These are phyloP conservation scores for Annulohypoxylon moriforme DNA, from an alignment of 495 filamentous ascomycete genomes.

Conservation along the genomic window DNA sequence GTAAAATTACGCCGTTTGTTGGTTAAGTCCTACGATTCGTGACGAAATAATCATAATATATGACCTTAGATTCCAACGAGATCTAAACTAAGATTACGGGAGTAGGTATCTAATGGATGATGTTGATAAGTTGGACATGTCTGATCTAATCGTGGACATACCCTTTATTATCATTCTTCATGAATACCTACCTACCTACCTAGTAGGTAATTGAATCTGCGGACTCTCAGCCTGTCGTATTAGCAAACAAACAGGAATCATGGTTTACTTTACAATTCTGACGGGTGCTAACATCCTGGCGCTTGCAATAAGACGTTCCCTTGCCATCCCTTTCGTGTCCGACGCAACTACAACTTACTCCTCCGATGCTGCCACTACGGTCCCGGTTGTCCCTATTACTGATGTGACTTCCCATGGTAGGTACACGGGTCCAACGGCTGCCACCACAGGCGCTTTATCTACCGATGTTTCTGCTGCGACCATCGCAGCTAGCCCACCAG, in stretches of 20 bases:
- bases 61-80: neutral
- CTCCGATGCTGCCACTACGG: slow-evolving; percentile 38
- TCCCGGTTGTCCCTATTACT: slow-evolving; percentile 44
- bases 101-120: slow-evolving; percentile 2
- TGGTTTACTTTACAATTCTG: slow-evolving; percentile 33
- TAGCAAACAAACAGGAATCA: slow-evolving; percentile 19
- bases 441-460: slow-evolving; percentile 67
- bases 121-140: neutral
- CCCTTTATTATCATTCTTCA: neutral
- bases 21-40: neutral
- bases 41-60: slow-evolving; percentile 26
- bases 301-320: slow-evolving; percentile 31
- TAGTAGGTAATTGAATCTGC: neutral
- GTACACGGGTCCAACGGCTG: slow-evolving; percentile 68
- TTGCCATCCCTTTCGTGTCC: slow-evolving; percentile 52
- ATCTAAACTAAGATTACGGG: neutral
- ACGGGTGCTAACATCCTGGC: slow-evolving; percentile 38
- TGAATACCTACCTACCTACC: neutral
- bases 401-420: slow-evolving; percentile 64
- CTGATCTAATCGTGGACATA: neutral
- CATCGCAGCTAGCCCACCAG: slow-evolving; percentile 60
- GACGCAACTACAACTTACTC: slow-evolving; percentile 51
- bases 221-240: neutral
- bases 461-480: slow-evolving; percentile 61
- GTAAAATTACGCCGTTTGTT: neutral